phyloP scores from a whole-genome alignment of 805 yeast genomes.

The Zygotorulaspora danielsina region DNA sequence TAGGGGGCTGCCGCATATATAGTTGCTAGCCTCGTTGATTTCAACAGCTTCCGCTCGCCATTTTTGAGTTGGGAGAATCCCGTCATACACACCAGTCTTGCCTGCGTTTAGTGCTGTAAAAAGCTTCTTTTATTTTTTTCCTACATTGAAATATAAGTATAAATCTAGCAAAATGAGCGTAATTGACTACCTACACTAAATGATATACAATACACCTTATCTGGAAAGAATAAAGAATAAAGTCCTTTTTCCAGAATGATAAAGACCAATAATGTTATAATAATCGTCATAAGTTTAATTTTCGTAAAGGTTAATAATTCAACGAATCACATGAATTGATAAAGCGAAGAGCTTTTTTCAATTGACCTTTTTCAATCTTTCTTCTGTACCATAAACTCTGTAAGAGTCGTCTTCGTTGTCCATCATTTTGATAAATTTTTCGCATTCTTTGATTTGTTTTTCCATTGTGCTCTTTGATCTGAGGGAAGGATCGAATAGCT shows the following conservation, averaged over 20 bases:
- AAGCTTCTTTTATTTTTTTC: no score
- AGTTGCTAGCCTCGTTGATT: constrained; percentile 28
- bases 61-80: not conserved
- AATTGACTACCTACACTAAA: constrained; percentile 1
- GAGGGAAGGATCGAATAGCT: constrained; percentile 63
- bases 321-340: not conserved
- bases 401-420: constrained; percentile 73
- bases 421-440: constrained; percentile 67
- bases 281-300: not conserved
- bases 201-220: not conserved
- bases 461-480: constrained; percentile 61
- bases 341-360: constrained; percentile 5
- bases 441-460: constrained; percentile 69
- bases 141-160: no score
- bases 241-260: constrained; percentile 1
- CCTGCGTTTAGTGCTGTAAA: no score
- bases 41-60: constrained; percentile 12
- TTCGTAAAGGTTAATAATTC: constrained; percentile 1
- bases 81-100: no score
- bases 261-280: not conserved
- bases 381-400: constrained; percentile 65
- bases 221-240: not conserved
- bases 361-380: constrained; percentile 24
- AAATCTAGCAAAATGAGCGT: not conserved
- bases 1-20: constrained; percentile 16